Evolutionary conservation across 2,329 filamentous ascomycete genomes (phyloP), one percentile per base, ranked within the genome.

Genomic region (Aspergillus melleus): DNA sequence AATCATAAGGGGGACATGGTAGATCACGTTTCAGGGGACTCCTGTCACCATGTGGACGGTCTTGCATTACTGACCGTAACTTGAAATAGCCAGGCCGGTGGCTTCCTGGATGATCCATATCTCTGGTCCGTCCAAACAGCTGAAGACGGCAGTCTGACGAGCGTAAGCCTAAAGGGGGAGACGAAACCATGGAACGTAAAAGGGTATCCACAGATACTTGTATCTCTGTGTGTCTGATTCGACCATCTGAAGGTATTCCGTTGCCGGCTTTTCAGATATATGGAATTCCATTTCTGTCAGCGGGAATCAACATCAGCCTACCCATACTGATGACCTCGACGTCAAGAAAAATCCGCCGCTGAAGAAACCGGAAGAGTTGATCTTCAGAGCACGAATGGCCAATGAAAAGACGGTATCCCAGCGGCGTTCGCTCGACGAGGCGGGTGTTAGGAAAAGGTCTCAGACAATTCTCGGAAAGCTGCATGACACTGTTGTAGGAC

Each of bases 401-500:
- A 74, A 73, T 73, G 49, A 64, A 47, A 52, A 39, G 52, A 53
- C 32, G 29, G 4, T n/a, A 46, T 29, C 24, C 53, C n/a, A 51
- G 60, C 54, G 57, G 55, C 30, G 54, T 59, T 68, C 60, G 61
- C 63, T 68, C 58, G 51, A 65, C 63, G 57, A 68, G 57, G 66
- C 62, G 56, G 65, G 55, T 60, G 66, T 68, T 61, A 69, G 66
- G 63, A 62, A 42, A 12, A 70, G 70, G 71, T 66, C 71, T 73
- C 63, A 73, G 69, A 68, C 66, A 42, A 6, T 6, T n/a, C 61
- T 57, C 72, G 72, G 72, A 54, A 68, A 64, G 67, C 64, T 71
- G 71, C 72, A 74, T 68, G 61, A 61, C 30, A 57, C 63, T 64
- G 66, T 66, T 69, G 70, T 74, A 70, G 62, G 50, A 69, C 68